Evolutionary conservation across 768 basidiomycete genomes (phyloP).

Genomic region (Mycena chlorophos): DNA sequence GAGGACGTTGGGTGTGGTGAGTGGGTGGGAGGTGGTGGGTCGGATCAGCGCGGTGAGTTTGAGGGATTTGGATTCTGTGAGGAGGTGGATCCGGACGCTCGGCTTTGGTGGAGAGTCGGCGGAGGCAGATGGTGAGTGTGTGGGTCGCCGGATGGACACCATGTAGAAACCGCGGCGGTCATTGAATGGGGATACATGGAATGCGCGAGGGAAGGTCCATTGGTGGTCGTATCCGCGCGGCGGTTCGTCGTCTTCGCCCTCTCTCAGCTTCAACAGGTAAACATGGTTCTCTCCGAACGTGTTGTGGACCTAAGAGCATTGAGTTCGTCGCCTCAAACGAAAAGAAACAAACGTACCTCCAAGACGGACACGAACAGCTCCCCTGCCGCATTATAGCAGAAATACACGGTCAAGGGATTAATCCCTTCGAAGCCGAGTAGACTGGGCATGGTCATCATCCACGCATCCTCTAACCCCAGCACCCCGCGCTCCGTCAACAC

Average conservation of each 20-base stretch:
- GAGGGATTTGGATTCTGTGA: slow-evolving; percentile 35
- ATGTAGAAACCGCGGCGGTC: slow-evolving; percentile 66
- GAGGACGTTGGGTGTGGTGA: slow-evolving; percentile 42
- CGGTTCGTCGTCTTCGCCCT: slow-evolving; percentile 41
- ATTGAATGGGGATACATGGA: slow-evolving; percentile 80
- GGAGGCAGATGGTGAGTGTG: slow-evolving; percentile 33
- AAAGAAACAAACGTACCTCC: slow-evolving; percentile 44
- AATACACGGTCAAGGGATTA: slow-evolving; percentile 71
- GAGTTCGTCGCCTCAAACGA: background rate
- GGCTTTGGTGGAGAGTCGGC: slow-evolving; percentile 29
- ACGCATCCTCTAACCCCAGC: slow-evolving; percentile 47
- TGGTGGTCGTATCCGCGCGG: slow-evolving; percentile 52
- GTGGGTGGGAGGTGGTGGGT: slow-evolving; percentile 36
- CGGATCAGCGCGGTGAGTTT: slow-evolving; percentile 57
- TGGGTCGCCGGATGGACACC: slow-evolving; percentile 52
- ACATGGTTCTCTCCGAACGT: slow-evolving; percentile 73
- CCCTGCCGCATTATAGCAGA: slow-evolving; percentile 47
- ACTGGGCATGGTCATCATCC: slow-evolving; percentile 77
- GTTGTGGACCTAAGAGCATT: slow-evolving; percentile 56
- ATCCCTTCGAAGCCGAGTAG: slow-evolving; percentile 67
- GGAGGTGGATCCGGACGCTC: slow-evolving; percentile 44
- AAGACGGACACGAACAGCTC: slow-evolving; percentile 48
- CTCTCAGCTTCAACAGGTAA: slow-evolving; percentile 50
- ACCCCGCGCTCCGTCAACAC: slow-evolving; percentile 35
- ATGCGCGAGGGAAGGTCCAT: slow-evolving; percentile 67